A percentile compares a stretch with the other conserved stretches of the same genome.
Evolutionary conservation across 306 rosid species (phyloP).

Genomic region (Rubus idaeus): DNA sequence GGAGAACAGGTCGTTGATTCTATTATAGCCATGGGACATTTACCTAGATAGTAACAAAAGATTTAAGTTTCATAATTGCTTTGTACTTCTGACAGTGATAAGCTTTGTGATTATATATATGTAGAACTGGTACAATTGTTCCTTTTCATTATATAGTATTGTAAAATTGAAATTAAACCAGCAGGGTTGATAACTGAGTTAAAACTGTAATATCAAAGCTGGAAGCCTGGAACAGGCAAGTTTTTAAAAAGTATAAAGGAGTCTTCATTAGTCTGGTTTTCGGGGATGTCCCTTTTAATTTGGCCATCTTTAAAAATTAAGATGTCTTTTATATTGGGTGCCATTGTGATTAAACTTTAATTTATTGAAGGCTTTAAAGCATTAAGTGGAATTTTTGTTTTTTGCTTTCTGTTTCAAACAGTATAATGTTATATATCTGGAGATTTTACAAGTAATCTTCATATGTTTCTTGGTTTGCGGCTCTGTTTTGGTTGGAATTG

Average conservation of each 20-base stretch:
- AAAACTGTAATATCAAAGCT: background rate
- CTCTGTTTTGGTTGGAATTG: background rate
- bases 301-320: too few species aligned
- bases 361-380: background rate
- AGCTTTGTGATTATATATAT: background rate
- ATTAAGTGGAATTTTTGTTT: background rate
- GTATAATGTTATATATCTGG: background rate
- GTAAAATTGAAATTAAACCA: background rate
- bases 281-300: too few species aligned
- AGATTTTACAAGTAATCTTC: background rate
- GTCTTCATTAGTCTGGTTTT: too few species aligned
- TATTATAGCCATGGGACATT: background rate
- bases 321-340: background rate
- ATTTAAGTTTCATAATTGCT: conserved; percentile 3
- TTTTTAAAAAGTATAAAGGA: background rate
- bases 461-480: background rate
- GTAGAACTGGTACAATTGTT: background rate
- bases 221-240: background rate
- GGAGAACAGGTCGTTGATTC: background rate
- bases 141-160: background rate
- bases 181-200: background rate
- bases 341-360: background rate
- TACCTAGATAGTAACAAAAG: background rate
- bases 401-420: background rate
- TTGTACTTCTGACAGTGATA: background rate